phyloP scores from a whole-genome alignment of 306 rosid genomes.

The Fragaria vesca region DNA sequence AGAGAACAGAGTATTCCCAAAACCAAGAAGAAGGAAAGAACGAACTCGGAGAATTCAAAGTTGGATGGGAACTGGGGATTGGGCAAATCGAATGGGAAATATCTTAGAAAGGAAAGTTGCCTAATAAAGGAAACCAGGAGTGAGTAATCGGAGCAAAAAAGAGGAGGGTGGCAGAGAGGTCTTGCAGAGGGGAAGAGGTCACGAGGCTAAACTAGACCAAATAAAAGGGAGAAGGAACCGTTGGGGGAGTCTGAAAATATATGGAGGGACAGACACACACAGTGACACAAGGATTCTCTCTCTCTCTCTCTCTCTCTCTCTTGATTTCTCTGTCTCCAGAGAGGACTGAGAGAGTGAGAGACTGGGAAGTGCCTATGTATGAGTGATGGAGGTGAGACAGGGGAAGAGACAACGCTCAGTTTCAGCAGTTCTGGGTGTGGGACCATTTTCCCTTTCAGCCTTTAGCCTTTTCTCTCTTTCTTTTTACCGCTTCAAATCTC shows the following conservation, averaged over 20 bases:
- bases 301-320: background rate
- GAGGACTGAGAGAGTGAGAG: slow-evolving; percentile 22
- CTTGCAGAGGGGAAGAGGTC: slow-evolving; percentile 27
- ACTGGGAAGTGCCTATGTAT: slow-evolving; percentile 1
- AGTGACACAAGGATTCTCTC: background rate
- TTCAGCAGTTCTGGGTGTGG: slow-evolving; percentile 56
- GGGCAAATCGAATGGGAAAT: slow-evolving; percentile 1
- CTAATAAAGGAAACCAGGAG: slow-evolving; percentile 20
- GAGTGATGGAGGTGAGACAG: slow-evolving; percentile 44
- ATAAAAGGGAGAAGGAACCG: slow-evolving; percentile 40
- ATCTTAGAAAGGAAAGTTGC: slow-evolving; percentile 28
- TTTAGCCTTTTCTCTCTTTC: no score
- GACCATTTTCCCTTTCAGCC: slow-evolving; percentile 29
- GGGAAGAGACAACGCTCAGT: slow-evolving; percentile 66
- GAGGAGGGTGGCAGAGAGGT: slow-evolving; percentile 1
- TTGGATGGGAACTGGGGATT: slow-evolving; percentile 11
- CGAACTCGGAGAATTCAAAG: slow-evolving; percentile 6
- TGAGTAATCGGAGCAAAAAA: slow-evolving; percentile 8
- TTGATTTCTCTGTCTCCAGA: background rate
- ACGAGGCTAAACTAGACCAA: slow-evolving; percentile 39
- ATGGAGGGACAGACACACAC: slow-evolving; percentile 15
- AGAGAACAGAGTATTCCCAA: slow-evolving; percentile 18
- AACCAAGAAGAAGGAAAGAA: slow-evolving; percentile 14
- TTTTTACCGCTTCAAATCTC: no score
- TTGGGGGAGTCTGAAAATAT: slow-evolving; percentile 36